A percentile compares a stretch with the other conserved stretches of the same genome.
phyloP scores from a whole-genome alignment of 176 grass and related monocot genomes.

The Ananas comosus region DNA sequence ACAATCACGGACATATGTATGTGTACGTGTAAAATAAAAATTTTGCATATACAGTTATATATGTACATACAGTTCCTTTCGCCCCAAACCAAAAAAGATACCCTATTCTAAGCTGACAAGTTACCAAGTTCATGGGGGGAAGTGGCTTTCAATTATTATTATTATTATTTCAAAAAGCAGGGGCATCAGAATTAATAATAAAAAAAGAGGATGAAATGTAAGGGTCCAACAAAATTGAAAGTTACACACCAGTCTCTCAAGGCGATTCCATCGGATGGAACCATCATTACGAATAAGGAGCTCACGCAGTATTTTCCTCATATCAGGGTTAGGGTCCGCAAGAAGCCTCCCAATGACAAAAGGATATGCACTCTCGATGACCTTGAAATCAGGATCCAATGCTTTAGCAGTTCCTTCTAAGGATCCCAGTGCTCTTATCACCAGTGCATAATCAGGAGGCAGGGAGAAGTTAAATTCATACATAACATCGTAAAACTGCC shows the following conservation, averaged over 20 bases:
- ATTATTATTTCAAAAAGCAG: neutral
- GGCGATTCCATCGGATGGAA: slow-evolving; percentile 86
- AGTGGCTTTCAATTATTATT: too few species aligned
- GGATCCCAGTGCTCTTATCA: slow-evolving; percentile 90
- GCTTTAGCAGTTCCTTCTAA: slow-evolving; percentile 97
- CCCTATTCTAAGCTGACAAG: too few species aligned
- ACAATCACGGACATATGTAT: too few species aligned
- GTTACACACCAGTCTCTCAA: slow-evolving; percentile 60
- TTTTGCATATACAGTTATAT: too few species aligned
- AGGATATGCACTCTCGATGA: slow-evolving; percentile 91
- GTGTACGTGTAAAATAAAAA: too few species aligned
- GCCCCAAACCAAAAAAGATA: too few species aligned
- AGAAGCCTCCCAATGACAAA: slow-evolving; percentile 89
- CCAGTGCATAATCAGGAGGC: slow-evolving; percentile 90
- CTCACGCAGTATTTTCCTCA: slow-evolving; percentile 87
- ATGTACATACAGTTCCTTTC: too few species aligned
- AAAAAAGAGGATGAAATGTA: slow-evolving; percentile 4
- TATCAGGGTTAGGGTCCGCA: slow-evolving; percentile 80
- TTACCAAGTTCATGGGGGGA: too few species aligned
- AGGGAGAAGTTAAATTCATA: slow-evolving; percentile 96
- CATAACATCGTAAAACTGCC: slow-evolving; percentile 80
- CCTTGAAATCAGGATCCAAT: slow-evolving; percentile 87
- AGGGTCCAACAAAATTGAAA: slow-evolving; percentile 7
- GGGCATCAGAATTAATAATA: neutral
- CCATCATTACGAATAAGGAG: slow-evolving; percentile 78